A percentile compares a stretch with the other conserved stretches of the same genome.
Evolutionary conservation across 2,329 filamentous ascomycete species (phyloP).

Genomic region (Uncinocarpus reesii): DNA sequence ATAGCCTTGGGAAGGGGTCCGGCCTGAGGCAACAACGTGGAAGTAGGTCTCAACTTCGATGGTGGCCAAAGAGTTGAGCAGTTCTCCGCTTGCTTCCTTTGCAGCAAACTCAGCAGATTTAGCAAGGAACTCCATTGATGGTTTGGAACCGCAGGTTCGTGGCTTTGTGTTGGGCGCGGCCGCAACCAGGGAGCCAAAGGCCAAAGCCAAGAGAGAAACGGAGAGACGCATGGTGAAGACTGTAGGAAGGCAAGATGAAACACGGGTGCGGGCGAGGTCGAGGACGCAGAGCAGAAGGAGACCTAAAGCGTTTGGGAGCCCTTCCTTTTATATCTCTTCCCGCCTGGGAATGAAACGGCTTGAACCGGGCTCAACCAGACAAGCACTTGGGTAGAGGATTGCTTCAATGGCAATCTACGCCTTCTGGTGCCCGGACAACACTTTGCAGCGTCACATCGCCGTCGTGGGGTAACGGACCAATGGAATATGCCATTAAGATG

Average conservation of each 20-base stretch:
- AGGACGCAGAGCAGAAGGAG: not conserved
- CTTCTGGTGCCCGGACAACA: too few relatives aligned
- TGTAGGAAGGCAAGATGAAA: not conserved
- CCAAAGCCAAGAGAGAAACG: slow-evolving; percentile 7
- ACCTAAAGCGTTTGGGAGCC: too few relatives aligned
- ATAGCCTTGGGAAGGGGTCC: slow-evolving; percentile 20
- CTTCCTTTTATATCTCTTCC: too few relatives aligned
- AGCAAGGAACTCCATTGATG: slow-evolving; percentile 9
- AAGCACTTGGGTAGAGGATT: too few relatives aligned
- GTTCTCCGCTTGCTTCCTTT: not conserved
- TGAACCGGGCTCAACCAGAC: too few relatives aligned
- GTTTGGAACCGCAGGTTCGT: slow-evolving; percentile 10
- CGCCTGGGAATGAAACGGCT: too few relatives aligned
- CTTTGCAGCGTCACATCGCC: slow-evolving; percentile 6
- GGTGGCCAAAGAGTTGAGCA: not conserved
- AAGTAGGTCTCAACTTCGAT: slow-evolving; percentile 37
- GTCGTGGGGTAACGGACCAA: not conserved
- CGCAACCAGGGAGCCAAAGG: slow-evolving; percentile 11
- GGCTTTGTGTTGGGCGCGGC: not conserved
- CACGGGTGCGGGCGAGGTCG: not conserved
- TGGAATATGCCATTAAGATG: not conserved
- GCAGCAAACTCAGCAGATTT: not conserved
- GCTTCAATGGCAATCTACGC: not conserved
- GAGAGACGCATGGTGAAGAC: slow-evolving; percentile 13
- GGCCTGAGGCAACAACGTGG: slow-evolving; percentile 35